A percentile compares a stretch with the other conserved stretches of the same genome.
Evolutionary conservation across 2,329 filamentous ascomycete species (phyloP).

Genomic region (Talaromyces rugulosus): DNA sequence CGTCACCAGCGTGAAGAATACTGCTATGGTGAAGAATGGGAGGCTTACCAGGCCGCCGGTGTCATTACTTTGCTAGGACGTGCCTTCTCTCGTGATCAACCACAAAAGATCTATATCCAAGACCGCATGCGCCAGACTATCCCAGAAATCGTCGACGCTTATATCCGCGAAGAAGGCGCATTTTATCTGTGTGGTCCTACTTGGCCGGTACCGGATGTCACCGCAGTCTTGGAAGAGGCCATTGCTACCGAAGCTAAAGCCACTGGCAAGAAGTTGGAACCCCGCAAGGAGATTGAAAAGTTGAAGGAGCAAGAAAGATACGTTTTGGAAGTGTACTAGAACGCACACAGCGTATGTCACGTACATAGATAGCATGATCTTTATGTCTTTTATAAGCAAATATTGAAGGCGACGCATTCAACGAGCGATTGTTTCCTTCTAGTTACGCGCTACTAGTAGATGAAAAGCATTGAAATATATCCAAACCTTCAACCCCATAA

Average conservation of each 20-base stretch:
- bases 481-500: background rate
- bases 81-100: conserved; percentile 94
- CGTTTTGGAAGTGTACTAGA: conserved; percentile 92
- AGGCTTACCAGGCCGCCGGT: conserved; percentile 91
- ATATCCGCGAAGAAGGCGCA: conserved; percentile 79
- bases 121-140: conserved; percentile 92
- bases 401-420: background rate
- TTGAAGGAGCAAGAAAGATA: conserved; percentile 93
- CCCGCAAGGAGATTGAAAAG: conserved; percentile 88
- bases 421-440: background rate
- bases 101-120: conserved; percentile 99
- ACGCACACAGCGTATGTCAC: background rate
- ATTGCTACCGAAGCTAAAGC: conserved; percentile 70
- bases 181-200: conserved; percentile 98
- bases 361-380: background rate
- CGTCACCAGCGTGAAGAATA: conserved; percentile 98
- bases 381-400: background rate
- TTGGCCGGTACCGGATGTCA: conserved; percentile 97
- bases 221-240: conserved; percentile 87
- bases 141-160: conserved; percentile 75
- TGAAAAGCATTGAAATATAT: background rate
- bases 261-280: conserved; percentile 71
- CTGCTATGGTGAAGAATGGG: conserved; percentile 98
- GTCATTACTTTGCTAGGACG: conserved; percentile 91
- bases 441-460: background rate